Evolutionary conservation across 257 asterid species (phyloP), one percentile per base, ranked within the genome.

Genomic region (Salvia hispanica): DNA sequence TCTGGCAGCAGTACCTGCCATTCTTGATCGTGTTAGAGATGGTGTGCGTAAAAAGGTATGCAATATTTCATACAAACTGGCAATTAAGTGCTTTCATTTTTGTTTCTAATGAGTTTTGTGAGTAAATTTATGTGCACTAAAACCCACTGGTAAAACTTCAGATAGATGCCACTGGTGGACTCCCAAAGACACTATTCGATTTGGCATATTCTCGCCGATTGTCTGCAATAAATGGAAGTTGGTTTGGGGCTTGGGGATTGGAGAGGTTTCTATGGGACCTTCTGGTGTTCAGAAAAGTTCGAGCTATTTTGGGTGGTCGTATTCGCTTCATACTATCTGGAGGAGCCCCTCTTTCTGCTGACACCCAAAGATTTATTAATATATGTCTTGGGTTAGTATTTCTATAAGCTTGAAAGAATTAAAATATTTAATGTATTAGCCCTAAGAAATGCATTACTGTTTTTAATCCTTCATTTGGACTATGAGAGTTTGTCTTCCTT

Each of bases 241-340:
- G 99, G 99, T 81, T 88, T 74, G 97, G 99, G 31, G 97, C 96
- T 25, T 91, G 99, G 99, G 99, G 97, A 67, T 60, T 94, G 70
- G 99, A 94, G 85, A 88, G 81, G 79, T 67, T 81, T 45, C 66
- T 94, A 2, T 94, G 99, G 99, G 82, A 87, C 78, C 55, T 91
- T 75, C 76, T 94, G 64, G 96, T 94, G 74, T 94, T 94, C 52
- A 87, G 83, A 68, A 94, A 94, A 80, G 82, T 94, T 70, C 84
- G 77, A 83, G 99, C 99, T 39, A 83, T 91, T 88, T 84, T 94
- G 84, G 99, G 97, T 59, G 96, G 99, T 37, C 88, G 77, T 68
- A 82, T 91, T 45, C 99, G 99, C 68, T 94, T 91, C 79, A 82
- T 94, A 69, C 79, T 94, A 31, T 94, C 96, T 64, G 99, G 99